Evolutionary conservation across 345 rosid species (phyloP).

Genomic region (Aethionema arabicum): DNA sequence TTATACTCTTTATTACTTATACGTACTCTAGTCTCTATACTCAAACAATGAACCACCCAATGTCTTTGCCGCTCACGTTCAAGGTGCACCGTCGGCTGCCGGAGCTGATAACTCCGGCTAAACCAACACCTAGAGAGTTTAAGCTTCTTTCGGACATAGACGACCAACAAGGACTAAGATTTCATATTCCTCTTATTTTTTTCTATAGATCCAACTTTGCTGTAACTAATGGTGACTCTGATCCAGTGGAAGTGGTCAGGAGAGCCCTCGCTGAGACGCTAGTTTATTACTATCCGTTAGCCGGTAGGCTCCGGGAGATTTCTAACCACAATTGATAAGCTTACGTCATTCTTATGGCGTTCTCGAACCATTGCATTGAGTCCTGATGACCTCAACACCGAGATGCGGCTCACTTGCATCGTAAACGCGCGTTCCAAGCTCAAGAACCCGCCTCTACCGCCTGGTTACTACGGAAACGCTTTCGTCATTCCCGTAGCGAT

Average conservation of each 20-base stretch:
- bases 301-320: constrained; percentile 53
- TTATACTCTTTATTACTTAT: no score
- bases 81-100: constrained; percentile 34
- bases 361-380: constrained; percentile 52
- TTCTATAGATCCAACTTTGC: constrained; percentile 29
- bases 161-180: constrained; percentile 43
- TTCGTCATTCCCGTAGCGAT: constrained; percentile 45
- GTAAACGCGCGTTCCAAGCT: constrained; percentile 48
- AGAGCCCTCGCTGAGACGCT: constrained; percentile 44
- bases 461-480: constrained; percentile 55
- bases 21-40: no score
- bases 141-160: constrained; percentile 46
- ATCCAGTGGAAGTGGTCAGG: constrained; percentile 43
- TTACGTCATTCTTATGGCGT: constrained; percentile 59
- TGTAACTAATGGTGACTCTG: constrained; percentile 29
- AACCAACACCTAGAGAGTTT: constrained; percentile 39
- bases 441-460: constrained; percentile 39
- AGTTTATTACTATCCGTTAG: constrained; percentile 53
- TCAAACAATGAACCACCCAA: constrained; percentile 25
- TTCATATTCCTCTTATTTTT: constrained; percentile 33
- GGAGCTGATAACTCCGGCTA: constrained; percentile 38
- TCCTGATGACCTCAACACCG: constrained; percentile 44
- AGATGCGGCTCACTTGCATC: constrained; percentile 45
- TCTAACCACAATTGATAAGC: constrained; percentile 42
- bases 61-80: constrained; percentile 25